Evolutionary conservation across 257 asterid genomes (phyloP), one percentile per base, ranked within the genome.

Genomic region (Solanum etuberosum): DNA sequence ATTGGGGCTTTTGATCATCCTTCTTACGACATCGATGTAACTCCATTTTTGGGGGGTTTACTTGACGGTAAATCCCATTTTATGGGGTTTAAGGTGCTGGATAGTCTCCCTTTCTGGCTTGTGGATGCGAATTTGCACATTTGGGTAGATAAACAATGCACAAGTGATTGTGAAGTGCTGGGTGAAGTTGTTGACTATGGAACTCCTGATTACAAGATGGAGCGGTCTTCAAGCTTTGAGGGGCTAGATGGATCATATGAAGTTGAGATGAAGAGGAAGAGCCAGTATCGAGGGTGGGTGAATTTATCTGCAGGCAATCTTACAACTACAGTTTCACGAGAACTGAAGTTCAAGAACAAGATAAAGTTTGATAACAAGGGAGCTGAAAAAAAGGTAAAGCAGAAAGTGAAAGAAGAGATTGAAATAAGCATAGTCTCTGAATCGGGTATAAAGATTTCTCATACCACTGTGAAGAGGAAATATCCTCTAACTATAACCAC

Each of bases 1-100:
- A 94, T 95, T 78, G 98, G 98, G 88, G 97, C 99, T 4, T 97
- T 97, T 73, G 91, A 95, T 91, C 89, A 93, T 35, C 99, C 99
- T 16, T 89, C 97, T 3, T 94, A 97, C 77, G 98, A 97, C 83
- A 57, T 92, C 42, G 98, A 96, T 29, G 59, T 96, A 72, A 94
- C 98, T 3, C 98, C 99, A 1, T 94, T 93, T 63, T 85, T 97
- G 63, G 95, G 93, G 27, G 37, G 87, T 86, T 84, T 97, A 87
- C 94, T 95, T 2, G 98, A 94, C 27, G 94, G 91, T 27, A 90
- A 92, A 48, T 43, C 35, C 31, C 99, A 96, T 85, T 86, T 70
- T 31, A 71, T 92, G 46, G 95, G 94, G n/a, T 88, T 95, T 32
- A 88, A 90, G 32, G 98, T 97, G 7, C 90, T 89, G 2, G 93